Conservation (phyloP, 228 moss, liverwort and hornwort species). For the Sphagnum magellanicum region DNA sequence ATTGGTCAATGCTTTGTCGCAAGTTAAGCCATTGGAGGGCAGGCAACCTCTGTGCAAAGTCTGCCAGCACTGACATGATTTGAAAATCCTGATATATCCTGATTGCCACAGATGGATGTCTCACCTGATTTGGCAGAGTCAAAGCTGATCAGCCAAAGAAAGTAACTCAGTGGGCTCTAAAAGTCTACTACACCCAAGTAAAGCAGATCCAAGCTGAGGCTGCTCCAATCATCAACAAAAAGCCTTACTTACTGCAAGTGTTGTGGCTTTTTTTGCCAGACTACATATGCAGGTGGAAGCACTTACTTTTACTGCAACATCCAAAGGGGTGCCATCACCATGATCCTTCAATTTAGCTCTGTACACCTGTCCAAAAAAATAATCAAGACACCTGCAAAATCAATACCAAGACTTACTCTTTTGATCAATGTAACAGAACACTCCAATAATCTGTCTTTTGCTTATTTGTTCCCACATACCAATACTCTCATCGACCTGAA, state of each 20-base stretch:
- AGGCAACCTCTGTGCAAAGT: conserved; percentile 65
- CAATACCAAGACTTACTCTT: background rate
- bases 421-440: background rate
- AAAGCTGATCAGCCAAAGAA: background rate
- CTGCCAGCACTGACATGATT: conserved; percentile 76
- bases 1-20: conserved; percentile 84
- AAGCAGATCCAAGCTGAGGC: no score
- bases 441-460: background rate
- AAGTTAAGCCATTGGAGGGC: conserved; percentile 87
- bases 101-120: conserved; percentile 88
- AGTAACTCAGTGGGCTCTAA: no score
- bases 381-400: no score
- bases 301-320: conserved; percentile 93
- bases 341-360: conserved; percentile 66
- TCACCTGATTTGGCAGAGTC: conserved; percentile 36
- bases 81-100: conserved; percentile 91
- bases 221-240: background rate
- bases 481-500: background rate
- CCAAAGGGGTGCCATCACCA: conserved; percentile 51
- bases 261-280: background rate
- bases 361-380: conserved; percentile 55
- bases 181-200: no score
- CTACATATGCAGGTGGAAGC: background rate
- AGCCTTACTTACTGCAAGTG: background rate
- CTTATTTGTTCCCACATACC: background rate